Percentiles rank a stretch among this genome's conserved stretches.
Conservation (phyloP, 306 rosid genomes). For the Mucuna pruriens region DNA sequence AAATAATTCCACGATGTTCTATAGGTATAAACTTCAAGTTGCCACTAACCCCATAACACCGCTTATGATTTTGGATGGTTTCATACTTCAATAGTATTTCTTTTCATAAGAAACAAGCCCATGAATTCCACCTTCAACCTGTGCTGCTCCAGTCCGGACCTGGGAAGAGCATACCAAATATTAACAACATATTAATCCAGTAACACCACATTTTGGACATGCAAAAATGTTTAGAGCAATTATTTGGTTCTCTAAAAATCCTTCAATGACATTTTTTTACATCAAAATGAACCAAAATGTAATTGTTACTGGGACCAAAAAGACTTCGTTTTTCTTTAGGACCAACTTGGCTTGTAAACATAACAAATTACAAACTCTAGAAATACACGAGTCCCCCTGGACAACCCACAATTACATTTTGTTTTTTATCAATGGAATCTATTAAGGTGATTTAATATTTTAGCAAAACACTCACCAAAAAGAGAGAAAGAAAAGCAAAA, state of each 20-base stretch:
- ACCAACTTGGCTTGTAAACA: conserved; percentile 2
- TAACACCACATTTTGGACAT: not conserved
- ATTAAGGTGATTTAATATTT: not conserved
- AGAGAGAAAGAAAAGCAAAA: not conserved
- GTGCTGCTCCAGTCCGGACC: conserved; percentile 96
- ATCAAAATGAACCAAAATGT: not conserved
- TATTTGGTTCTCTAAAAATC: not conserved
- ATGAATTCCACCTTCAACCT: conserved; percentile 94
- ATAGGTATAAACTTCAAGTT: conserved; percentile 20
- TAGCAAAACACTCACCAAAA: not conserved
- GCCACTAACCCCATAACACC: not conserved
- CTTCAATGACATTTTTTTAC: not conserved
- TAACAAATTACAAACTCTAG: not conserved
- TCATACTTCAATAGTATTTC: conserved; percentile 67
- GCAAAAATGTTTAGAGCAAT: not conserved
- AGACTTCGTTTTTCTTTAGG: not conserved
- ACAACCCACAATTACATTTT: not conserved
- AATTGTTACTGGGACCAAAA: not conserved
- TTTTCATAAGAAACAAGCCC: conserved; percentile 87
- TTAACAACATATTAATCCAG: not conserved
- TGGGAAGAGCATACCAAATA: conserved; percentile 42
- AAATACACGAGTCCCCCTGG: not conserved
- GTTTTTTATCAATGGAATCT: not conserved
- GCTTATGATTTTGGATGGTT: conserved; percentile 28
- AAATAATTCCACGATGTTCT: conserved; percentile 22